These are phyloP conservation scores for Yarrowia bubula DNA, from an alignment of 805 yeast species.

Conservation along the genomic window DNA sequence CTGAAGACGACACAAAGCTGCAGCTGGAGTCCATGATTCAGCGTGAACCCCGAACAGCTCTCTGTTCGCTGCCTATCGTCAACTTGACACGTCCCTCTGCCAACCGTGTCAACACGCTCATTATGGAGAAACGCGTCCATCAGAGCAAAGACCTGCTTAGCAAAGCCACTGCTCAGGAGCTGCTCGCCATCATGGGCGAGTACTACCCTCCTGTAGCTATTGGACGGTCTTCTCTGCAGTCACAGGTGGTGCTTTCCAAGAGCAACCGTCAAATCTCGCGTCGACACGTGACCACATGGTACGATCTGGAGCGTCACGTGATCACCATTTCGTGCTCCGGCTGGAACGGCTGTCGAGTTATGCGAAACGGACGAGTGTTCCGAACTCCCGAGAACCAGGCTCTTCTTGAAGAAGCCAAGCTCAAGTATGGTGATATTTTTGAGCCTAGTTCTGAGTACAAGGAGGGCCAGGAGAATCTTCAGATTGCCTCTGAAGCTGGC, in stretches of 20 bases:
- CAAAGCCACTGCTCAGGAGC: background rate
- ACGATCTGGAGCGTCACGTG: conserved; percentile 40
- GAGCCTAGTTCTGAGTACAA: background rate
- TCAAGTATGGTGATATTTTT: conserved; percentile 21
- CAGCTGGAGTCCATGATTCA: background rate
- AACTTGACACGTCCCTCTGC: conserved; percentile 9
- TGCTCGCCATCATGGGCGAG: conserved; percentile 23
- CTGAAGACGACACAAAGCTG: background rate
- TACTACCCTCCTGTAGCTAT: conserved; percentile 45
- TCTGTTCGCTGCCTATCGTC: conserved; percentile 12
- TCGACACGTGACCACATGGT: conserved; percentile 56
- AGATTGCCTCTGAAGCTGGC: background rate
- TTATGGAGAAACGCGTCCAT: conserved; percentile 20
- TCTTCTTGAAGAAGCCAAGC: conserved; percentile 19
- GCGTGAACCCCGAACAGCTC: background rate
- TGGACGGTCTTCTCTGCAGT: conserved; percentile 67
- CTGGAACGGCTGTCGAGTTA: conserved; percentile 71
- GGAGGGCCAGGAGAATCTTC: conserved; percentile 8
- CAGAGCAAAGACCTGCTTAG: background rate
- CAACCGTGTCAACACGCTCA: background rate
- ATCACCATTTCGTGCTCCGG: conserved; percentile 71
- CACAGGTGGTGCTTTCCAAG: conserved; percentile 50
- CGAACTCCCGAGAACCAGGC: conserved; percentile 12
- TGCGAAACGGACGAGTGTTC: conserved; percentile 30
- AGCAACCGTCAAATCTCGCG: conserved; percentile 63